Evolutionary conservation across 805 yeast genomes (phyloP), one percentile per base, ranked within the genome.

Genomic region (Candida silvicultrix): DNA sequence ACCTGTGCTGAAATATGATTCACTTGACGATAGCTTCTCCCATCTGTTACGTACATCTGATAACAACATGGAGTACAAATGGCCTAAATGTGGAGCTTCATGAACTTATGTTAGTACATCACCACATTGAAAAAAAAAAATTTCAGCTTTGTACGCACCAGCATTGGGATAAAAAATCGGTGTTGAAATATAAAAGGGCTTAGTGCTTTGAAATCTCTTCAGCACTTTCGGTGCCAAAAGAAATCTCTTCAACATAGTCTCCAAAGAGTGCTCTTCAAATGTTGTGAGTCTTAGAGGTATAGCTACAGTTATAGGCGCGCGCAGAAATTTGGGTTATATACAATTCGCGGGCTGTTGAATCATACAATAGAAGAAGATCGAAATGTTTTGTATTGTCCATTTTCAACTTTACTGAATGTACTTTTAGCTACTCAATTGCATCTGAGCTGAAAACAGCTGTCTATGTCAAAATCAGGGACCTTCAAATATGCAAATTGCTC

Each of bases 111-210:
- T 41, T 43, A 20, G 44, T 42, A 20, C 4, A 4, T 34, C 20
- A 34, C 3, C 37, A 8, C n/a, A n/a, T n/a, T 34, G 20, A 8
- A 28, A 56, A 21, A 6, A 11, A 29, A 21, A 15, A 21, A n/a
- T 25, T 4, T 3, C 3, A 21, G 1, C n/a, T 11, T 15, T 10
- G 12, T 12, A 43, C 57, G 21, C 37, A 53, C 62, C 75, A 10
- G 98, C 98, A 70, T 94, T 94, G 46, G 95, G 97, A 64, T 94
- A 94, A 65, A 90, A 94, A 22, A 94, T 94, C 0, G 99, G 99
- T 0, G 97, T 85, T 1, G 97, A 89, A 15, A 85, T 70, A 54
- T 80, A 87, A 44, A 56, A 56, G 0, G 57, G 49, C 20, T 52
- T 52, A 5, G 38, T 48, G 1, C 48, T 39, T 8, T n/a, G 16